phyloP scores from a whole-genome alignment of 2,329 filamentous ascomycete genomes.

The Colletotrichum sp. region DNA sequence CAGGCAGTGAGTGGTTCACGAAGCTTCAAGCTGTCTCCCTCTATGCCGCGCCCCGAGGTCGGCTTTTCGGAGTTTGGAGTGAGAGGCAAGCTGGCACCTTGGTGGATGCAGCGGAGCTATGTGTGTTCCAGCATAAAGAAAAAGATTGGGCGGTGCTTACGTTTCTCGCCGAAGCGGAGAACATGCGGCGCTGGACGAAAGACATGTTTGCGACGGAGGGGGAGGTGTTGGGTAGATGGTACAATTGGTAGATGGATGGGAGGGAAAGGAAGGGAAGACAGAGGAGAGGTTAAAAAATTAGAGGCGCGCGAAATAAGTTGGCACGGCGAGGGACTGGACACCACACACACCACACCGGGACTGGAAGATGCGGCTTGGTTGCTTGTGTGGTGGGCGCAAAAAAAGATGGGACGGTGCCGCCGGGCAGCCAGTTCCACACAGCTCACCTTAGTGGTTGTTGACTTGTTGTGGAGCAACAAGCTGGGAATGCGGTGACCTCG shows the following conservation, averaged over 20 bases:
- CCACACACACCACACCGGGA: background rate
- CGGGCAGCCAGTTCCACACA: background rate
- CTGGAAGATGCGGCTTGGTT: background rate
- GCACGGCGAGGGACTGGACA: background rate
- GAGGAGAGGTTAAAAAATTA: conserved; percentile 26
- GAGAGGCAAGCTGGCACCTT: background rate
- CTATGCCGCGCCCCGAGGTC: background rate
- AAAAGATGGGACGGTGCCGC: conserved; percentile 16
- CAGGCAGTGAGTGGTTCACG: background rate
- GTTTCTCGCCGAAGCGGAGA: conserved; percentile 79
- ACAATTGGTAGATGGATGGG: conserved; percentile 16
- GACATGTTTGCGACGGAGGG: conserved; percentile 65
- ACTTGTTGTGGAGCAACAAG: background rate
- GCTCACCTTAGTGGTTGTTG: background rate
- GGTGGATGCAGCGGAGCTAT: background rate
- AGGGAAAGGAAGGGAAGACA: conserved; percentile 24
- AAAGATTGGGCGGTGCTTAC: conserved; percentile 51
- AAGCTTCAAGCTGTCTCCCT: background rate
- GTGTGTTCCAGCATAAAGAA: background rate
- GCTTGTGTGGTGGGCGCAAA: background rate
- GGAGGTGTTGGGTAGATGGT: conserved; percentile 12
- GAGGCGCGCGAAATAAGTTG: conserved; percentile 23
- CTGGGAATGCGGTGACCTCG: background rate
- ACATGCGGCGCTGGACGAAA: conserved; percentile 79
- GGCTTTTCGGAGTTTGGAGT: conserved; percentile 13